Evolutionary conservation across 163 green algal species (phyloP).

Genomic region (Chlorella variabilis): DNA sequence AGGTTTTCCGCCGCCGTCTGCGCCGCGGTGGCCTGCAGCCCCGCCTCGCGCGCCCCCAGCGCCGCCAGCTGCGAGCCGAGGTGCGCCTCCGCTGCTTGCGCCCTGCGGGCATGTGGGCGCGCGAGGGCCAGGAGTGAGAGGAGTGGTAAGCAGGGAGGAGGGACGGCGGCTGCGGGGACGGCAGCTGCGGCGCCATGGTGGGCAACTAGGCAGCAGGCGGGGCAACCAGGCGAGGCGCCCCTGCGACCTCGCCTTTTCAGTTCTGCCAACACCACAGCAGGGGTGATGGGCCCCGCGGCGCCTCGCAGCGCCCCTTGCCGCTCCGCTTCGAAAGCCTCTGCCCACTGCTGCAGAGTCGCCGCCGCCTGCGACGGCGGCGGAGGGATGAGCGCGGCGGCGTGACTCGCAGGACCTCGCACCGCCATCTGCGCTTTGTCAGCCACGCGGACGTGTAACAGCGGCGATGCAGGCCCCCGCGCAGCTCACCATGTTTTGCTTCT

Average conservation of each 20-base stretch:
- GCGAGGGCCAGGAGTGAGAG: no score
- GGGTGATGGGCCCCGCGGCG: conserved; percentile 2
- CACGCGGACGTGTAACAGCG: no score
- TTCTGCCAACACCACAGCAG: not conserved
- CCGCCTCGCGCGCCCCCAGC: conserved; percentile 5
- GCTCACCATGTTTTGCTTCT: no score
- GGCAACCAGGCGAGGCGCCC: not conserved
- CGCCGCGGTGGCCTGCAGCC: conserved; percentile 1
- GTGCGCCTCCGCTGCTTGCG: conserved; percentile 6
- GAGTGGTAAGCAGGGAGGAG: not conserved
- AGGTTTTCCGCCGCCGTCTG: conserved; percentile 52
- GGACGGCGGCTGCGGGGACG: not conserved
- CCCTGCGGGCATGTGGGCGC: not conserved
- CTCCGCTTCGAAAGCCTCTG: conserved; percentile 3
- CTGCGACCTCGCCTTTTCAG: conserved; percentile 1
- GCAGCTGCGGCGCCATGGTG: not conserved
- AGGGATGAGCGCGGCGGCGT: not conserved
- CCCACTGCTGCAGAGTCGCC: conserved; percentile 4
- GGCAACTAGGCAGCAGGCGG: not conserved
- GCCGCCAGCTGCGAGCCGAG: conserved; percentile 21
- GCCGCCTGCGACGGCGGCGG: not conserved
- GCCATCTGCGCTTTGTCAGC: no score
- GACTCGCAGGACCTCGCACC: no score
- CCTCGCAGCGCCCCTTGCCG: conserved; percentile 21
- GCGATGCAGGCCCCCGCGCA: no score